phyloP scores from a whole-genome alignment of 2,329 filamentous ascomycete species.

The Pyrenophora graminea region DNA sequence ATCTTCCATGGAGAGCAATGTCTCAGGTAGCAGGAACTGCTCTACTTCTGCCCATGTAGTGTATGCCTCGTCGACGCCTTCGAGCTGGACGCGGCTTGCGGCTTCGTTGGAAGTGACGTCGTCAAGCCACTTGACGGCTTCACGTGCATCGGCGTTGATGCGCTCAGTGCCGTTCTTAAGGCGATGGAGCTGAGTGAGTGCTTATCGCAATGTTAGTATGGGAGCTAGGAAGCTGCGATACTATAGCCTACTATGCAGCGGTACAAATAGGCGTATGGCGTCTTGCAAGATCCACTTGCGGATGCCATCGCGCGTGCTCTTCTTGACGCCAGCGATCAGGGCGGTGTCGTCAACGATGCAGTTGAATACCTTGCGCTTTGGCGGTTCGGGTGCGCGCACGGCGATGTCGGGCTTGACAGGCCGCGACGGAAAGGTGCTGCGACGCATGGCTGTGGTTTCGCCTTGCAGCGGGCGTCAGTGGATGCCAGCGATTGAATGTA shows the following conservation, averaged over 20 bases:
- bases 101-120: slow-evolving; percentile 52
- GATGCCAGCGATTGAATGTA: slow-evolving; percentile 8
- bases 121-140: slow-evolving; percentile 57
- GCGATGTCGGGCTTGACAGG: slow-evolving; percentile 29
- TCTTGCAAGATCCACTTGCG: slow-evolving; percentile 57
- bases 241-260: slow-evolving; percentile 53
- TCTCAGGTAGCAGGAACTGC: slow-evolving; percentile 53
- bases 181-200: slow-evolving; percentile 52
- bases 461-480: slow-evolving; percentile 9
- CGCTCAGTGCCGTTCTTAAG: slow-evolving; percentile 50
- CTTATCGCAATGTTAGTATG: slow-evolving; percentile 40
- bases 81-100: slow-evolving; percentile 48
- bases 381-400: slow-evolving; percentile 35
- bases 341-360: slow-evolving; percentile 59
- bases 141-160: slow-evolving; percentile 51
- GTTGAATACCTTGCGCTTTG: slow-evolving; percentile 56
- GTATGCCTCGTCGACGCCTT: slow-evolving; percentile 54
- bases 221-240: slow-evolving; percentile 2
- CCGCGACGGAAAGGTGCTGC: slow-evolving; percentile 38
- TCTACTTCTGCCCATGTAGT: slow-evolving; percentile 57
- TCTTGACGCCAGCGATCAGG: slow-evolving; percentile 56
- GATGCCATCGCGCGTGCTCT: slow-evolving; percentile 57
- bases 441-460: slow-evolving; percentile 34
- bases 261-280: slow-evolving; percentile 56
- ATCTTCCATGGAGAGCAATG: slow-evolving; percentile 55